Percentiles rank a stretch among this genome's conserved stretches.
phyloP scores from a whole-genome alignment of 2,329 filamentous ascomycete genomes.

The Plenodomus tracheiphilus region DNA sequence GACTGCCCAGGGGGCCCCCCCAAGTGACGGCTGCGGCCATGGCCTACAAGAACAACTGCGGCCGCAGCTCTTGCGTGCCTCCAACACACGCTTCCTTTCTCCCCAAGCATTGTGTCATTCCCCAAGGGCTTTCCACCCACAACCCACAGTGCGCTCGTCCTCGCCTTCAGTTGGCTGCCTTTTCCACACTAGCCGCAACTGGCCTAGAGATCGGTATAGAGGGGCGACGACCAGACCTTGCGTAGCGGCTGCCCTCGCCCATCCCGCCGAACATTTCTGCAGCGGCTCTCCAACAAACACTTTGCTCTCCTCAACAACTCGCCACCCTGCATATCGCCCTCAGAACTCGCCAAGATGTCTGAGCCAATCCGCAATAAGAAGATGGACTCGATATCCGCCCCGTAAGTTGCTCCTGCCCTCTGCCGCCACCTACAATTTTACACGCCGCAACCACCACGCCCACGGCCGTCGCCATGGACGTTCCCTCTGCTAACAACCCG shows the following conservation, averaged over 20 bases:
- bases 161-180: slow-evolving; percentile 14
- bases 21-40: slow-evolving; percentile 9
- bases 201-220: slow-evolving; percentile 14
- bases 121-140: background rate
- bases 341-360: slow-evolving; percentile 57
- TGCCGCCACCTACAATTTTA: slow-evolving; percentile 30
- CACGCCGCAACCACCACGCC: slow-evolving; percentile 10
- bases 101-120: background rate
- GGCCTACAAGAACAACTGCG: slow-evolving; percentile 6
- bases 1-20: too few species aligned
- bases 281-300: slow-evolving; percentile 35
- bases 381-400: slow-evolving; percentile 63
- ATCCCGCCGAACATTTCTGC: slow-evolving; percentile 42
- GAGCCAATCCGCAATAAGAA: slow-evolving; percentile 71
- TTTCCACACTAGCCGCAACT: slow-evolving; percentile 20
- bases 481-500: slow-evolving; percentile 38
- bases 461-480: slow-evolving; percentile 28
- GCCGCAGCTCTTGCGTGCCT: background rate
- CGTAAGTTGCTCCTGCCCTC: slow-evolving; percentile 56
- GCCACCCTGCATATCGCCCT: slow-evolving; percentile 29
- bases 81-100: background rate
- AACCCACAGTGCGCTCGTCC: slow-evolving; percentile 11
- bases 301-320: slow-evolving; percentile 36
- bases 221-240: slow-evolving; percentile 34
- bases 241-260: slow-evolving; percentile 27